phyloP scores from a whole-genome alignment of 139 green algal species.

The Chlorella vulgaris region DNA sequence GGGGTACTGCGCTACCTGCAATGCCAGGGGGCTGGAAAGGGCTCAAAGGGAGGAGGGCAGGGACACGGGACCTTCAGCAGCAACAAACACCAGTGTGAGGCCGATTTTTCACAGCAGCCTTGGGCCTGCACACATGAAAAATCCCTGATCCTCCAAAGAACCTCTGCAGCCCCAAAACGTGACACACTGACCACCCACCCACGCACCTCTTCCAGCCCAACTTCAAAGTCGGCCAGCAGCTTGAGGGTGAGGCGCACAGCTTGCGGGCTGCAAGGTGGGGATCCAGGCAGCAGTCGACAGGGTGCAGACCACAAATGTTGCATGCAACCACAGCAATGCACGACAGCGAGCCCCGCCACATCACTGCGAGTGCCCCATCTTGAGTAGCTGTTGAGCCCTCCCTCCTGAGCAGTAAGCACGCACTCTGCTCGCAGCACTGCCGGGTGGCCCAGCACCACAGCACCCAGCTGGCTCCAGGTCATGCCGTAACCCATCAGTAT shows the following conservation, averaged over 20 bases:
- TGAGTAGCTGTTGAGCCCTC: too few species aligned
- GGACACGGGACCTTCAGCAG: too few species aligned
- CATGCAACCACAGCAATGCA: neutral
- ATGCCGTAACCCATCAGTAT: conserved; percentile 15
- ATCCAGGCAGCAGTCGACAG: neutral
- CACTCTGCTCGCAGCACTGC: conserved; percentile 4
- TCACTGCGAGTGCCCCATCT: neutral
- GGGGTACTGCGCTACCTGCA: conserved; percentile 10
- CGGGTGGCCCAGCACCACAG: conserved; percentile 19
- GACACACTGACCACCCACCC: neutral
- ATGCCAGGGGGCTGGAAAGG: neutral
- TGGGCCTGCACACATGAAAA: neutral
- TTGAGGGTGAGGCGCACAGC: conserved; percentile 19
- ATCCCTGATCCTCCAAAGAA: neutral
- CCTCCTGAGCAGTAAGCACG: neutral
- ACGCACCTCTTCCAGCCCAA: neutral
- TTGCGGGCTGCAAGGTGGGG: conserved; percentile 2
- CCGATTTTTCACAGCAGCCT: too few species aligned
- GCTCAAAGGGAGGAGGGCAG: too few species aligned
- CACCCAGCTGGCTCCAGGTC: conserved; percentile 5
- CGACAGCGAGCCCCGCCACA: too few species aligned
- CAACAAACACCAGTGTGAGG: too few species aligned
- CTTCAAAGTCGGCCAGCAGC: conserved; percentile 25
- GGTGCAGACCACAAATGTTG: neutral
- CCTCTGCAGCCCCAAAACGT: neutral